Conservation (phyloP, 1,284 basidiomycete genomes). For the Heliocybe sulcata region DNA sequence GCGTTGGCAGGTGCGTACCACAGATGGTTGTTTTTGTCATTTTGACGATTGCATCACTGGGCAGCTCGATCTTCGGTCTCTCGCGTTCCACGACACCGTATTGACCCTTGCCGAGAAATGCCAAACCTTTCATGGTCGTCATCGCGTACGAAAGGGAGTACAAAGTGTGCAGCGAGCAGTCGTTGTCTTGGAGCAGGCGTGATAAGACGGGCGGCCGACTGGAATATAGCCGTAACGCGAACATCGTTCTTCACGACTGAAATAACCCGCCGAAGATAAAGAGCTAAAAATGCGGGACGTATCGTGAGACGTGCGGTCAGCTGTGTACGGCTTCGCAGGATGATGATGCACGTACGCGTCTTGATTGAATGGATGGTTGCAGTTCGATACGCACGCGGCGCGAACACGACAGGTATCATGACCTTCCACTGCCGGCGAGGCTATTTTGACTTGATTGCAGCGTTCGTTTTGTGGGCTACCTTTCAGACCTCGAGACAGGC, state of each 20-base stretch:
- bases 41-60: conserved; percentile 20
- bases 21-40: conserved; percentile 20
- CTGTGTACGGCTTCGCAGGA: not conserved
- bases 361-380: too few species aligned
- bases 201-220: not conserved
- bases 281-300: not conserved
- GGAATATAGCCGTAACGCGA: not conserved
- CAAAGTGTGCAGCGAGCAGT: not conserved
- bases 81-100: conserved; percentile 14
- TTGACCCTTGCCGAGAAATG: conserved; percentile 12
- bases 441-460: too few species aligned
- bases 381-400: too few species aligned
- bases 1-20: conserved; percentile 10
- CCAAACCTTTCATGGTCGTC: conserved; percentile 19
- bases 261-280: not conserved
- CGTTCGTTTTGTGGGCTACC: too few species aligned
- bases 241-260: not conserved
- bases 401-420: too few species aligned
- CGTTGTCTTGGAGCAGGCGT: not conserved
- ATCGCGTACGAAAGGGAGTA: not conserved
- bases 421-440: too few species aligned
- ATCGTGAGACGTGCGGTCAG: not conserved
- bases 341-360: not conserved
- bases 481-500: too few species aligned
- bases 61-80: conserved; percentile 11